A percentile compares a stretch with the other conserved stretches of the same genome.
These are phyloP conservation scores for Termitomyces sp. DNA, from an alignment of 768 basidiomycete species.

Conservation along the genomic window DNA sequence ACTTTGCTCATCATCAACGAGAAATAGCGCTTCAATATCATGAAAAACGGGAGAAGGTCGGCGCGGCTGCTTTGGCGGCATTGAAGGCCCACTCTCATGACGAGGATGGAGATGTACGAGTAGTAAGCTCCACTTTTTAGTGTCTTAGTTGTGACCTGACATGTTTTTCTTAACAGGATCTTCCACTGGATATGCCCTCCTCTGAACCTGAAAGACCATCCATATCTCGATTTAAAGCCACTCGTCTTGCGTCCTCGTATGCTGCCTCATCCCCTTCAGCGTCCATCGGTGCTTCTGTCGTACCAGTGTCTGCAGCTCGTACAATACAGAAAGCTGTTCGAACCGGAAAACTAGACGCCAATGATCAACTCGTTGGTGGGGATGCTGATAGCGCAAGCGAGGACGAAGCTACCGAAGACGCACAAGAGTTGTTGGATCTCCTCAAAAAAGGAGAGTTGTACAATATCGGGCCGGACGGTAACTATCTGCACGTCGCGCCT, in stretches of 20 bases:
- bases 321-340: conserved; percentile 53
- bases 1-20: conserved; percentile 66
- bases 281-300: conserved; percentile 40
- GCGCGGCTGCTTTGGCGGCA: conserved; percentile 49
- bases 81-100: conserved; percentile 48
- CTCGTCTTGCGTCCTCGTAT: conserved; percentile 49
- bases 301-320: conserved; percentile 44
- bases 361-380: conserved; percentile 49
- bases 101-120: conserved; percentile 45
- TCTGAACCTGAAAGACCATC: conserved; percentile 43
- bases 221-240: conserved; percentile 67
- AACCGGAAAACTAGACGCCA: conserved; percentile 53
- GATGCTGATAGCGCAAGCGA: conserved; percentile 57
- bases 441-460: conserved; percentile 50
- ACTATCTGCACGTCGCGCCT: conserved; percentile 26
- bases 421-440: conserved; percentile 52
- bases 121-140: conserved; percentile 15
- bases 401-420: conserved; percentile 45
- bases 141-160: conserved; percentile 2
- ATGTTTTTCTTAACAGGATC: conserved; percentile 30
- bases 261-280: conserved; percentile 34
- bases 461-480: conserved; percentile 50
- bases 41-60: conserved; percentile 56
- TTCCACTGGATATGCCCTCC: conserved; percentile 41
- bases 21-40: conserved; percentile 75